phyloP scores from a whole-genome alignment of 768 basidiomycete genomes.

The Phlegmacium glaucopus region DNA sequence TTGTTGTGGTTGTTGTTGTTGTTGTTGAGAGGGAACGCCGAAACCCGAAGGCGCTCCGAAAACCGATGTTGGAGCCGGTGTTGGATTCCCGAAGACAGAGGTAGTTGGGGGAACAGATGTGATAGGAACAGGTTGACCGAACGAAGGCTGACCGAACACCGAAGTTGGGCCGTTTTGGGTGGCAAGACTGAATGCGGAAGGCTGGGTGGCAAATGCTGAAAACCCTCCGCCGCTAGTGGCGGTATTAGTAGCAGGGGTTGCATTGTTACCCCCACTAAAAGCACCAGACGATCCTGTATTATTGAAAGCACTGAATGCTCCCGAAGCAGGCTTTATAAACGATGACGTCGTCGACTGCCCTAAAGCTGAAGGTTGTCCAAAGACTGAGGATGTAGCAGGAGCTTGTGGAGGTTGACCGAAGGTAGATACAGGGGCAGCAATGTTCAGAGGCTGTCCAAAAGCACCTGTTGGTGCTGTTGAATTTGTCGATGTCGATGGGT shows the following conservation, averaged over 20 bases:
- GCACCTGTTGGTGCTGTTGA: constrained; percentile 15
- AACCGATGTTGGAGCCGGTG: constrained; percentile 14
- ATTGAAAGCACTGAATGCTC: constrained; percentile 46
- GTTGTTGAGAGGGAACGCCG: background rate
- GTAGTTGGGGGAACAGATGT: constrained; percentile 2
- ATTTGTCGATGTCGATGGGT: constrained; percentile 7
- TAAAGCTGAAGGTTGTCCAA: constrained; percentile 34
- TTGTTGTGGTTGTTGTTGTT: no score
- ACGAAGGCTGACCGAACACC: constrained; percentile 23
- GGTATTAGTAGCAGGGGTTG: constrained; percentile 5
- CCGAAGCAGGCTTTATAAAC: constrained; percentile 47
- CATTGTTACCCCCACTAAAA: constrained; percentile 16
- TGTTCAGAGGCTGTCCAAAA: constrained; percentile 32
- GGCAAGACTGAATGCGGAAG: constrained; percentile 39
- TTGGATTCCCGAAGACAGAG: constrained; percentile 20
- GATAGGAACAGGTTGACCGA: constrained; percentile 23
- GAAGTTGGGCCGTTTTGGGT: constrained; percentile 22
- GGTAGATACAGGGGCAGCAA: constrained; percentile 24
- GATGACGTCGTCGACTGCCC: constrained; percentile 26
- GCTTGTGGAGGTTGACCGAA: constrained; percentile 32
- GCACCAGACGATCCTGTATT: constrained; percentile 30
- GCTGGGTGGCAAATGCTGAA: constrained; percentile 48
- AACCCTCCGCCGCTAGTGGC: constrained; percentile 36
- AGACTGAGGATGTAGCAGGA: constrained; percentile 35
- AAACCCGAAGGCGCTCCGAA: constrained; percentile 17